A percentile compares a stretch with the other conserved stretches of the same genome.
phyloP scores from a whole-genome alignment of 257 asterid genomes.

The Salvia miltiorrhiza region DNA sequence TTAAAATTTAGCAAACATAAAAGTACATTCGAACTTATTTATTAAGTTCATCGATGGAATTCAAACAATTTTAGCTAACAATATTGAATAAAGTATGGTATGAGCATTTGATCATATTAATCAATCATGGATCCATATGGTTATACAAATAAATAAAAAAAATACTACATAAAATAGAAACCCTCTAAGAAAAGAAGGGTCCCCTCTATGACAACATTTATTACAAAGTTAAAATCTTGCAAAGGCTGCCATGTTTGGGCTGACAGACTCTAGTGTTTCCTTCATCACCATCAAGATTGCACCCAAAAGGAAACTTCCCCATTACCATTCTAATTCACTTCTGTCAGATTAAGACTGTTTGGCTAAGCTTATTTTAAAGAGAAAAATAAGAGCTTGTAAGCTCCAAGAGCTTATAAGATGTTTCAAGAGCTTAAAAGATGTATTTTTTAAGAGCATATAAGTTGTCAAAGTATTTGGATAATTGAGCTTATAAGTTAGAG shows the following conservation, averaged over 20 bases:
- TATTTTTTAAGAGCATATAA: too few relatives aligned
- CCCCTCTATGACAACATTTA: conserved; percentile 27
- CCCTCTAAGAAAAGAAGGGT: conserved; percentile 10
- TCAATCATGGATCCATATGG: background rate
- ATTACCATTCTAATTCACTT: conserved; percentile 13
- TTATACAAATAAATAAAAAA: background rate
- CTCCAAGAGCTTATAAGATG: too few relatives aligned
- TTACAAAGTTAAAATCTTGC: conserved; percentile 25
- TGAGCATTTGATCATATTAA: background rate
- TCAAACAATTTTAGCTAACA: background rate
- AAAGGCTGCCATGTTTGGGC: conserved; percentile 40
- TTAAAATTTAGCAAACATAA: background rate
- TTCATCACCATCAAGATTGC: conserved; percentile 35
- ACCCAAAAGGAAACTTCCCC: conserved; percentile 28
- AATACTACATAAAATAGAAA: background rate
- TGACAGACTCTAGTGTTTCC: conserved; percentile 44
- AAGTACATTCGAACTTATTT: background rate
- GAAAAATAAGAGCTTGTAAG: too few relatives aligned
- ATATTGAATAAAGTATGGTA: background rate
- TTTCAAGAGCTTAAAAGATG: too few relatives aligned
- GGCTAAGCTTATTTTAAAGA: too few relatives aligned
- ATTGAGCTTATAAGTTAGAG: too few relatives aligned
- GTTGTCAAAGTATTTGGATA: too few relatives aligned
- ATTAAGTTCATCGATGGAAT: background rate
- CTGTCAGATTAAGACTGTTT: background rate